Conservation (phyloP, 2,329 filamentous ascomycete genomes). For the Aspergillus floridensis region DNA sequence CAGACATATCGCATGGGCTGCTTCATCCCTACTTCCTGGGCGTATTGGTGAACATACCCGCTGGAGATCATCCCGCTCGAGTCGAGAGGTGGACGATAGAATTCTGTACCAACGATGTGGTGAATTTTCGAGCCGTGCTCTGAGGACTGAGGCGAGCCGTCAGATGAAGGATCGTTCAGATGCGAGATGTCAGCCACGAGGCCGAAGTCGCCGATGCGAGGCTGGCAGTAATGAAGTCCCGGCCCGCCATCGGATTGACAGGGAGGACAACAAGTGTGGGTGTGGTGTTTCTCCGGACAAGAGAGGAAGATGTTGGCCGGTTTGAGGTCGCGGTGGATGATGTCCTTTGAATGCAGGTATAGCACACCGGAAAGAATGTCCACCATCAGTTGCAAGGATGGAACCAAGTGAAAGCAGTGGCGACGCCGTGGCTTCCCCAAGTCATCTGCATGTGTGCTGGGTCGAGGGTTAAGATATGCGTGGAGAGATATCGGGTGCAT, state of each 20-base stretch:
- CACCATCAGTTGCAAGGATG: constrained; percentile 57
- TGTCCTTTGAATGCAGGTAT: constrained; percentile 60
- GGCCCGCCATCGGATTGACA: constrained; percentile 39
- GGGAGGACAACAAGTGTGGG: constrained; percentile 49
- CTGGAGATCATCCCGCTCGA: constrained; percentile 1
- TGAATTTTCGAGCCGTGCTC: constrained; percentile 23
- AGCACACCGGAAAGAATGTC: constrained; percentile 62
- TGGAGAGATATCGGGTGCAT: constrained; percentile 62
- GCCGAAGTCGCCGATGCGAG: constrained; percentile 68
- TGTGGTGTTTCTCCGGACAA: constrained; percentile 47
- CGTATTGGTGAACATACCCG: not conserved
- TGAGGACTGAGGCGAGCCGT: constrained; percentile 16
- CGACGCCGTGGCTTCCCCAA: constrained; percentile 28
- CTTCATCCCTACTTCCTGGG: constrained; percentile 6
- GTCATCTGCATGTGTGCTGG: constrained; percentile 16
- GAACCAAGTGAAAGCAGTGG: constrained; percentile 62
- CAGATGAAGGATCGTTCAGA: constrained; percentile 29
- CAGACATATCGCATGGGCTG: constrained; percentile 25
- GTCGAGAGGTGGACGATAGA: constrained; percentile 55
- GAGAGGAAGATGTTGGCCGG: constrained; percentile 67
- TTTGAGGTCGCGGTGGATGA: constrained; percentile 67
- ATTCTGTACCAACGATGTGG: constrained; percentile 59
- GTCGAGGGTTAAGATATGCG: constrained; percentile 52
- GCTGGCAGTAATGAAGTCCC: constrained; percentile 48
- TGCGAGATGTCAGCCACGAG: constrained; percentile 57